Conservation (phyloP, 371 early-diverging fungal genomes). For the Saksenaea vasiformis region DNA sequence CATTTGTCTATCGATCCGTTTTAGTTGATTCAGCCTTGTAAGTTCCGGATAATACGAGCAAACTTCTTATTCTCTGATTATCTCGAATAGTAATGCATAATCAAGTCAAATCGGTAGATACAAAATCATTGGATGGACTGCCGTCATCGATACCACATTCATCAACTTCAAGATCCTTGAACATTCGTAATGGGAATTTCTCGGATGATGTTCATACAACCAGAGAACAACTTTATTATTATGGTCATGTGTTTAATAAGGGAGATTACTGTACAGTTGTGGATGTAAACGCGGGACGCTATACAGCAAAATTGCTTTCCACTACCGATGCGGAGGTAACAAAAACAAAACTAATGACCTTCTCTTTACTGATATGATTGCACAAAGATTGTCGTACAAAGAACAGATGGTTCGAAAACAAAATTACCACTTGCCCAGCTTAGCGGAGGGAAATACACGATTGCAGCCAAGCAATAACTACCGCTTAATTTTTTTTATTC, state of each 20-base stretch:
- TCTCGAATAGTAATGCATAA: background rate
- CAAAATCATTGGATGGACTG: background rate
- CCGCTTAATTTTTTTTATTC: background rate
- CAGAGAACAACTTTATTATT: slow-evolving; percentile 27
- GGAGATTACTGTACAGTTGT: slow-evolving; percentile 31
- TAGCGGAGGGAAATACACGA: slow-evolving; percentile 27
- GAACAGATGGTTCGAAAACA: slow-evolving; percentile 35
- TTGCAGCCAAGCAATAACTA: slow-evolving; percentile 20
- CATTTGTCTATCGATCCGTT: background rate
- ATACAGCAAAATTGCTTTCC: slow-evolving; percentile 26
- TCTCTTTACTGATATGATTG: background rate
- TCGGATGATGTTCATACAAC: slow-evolving; percentile 15
- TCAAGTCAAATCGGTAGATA: background rate
- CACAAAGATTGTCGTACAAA: slow-evolving; percentile 24
- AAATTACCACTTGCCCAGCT: slow-evolving; percentile 22
- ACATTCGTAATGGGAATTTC: slow-evolving; percentile 2
- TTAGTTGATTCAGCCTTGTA: slow-evolving; percentile 6
- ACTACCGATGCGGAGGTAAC: slow-evolving; percentile 28
- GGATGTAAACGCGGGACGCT: slow-evolving; percentile 30
- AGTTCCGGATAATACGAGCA: background rate
- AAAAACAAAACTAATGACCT: background rate
- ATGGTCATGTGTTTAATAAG: slow-evolving; percentile 24
- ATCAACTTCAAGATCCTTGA: background rate
- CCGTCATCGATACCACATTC: background rate
- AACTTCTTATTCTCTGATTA: background rate